phyloP scores from a whole-genome alignment of 331 rosid species.

The Erythrophleum ivorense region DNA sequence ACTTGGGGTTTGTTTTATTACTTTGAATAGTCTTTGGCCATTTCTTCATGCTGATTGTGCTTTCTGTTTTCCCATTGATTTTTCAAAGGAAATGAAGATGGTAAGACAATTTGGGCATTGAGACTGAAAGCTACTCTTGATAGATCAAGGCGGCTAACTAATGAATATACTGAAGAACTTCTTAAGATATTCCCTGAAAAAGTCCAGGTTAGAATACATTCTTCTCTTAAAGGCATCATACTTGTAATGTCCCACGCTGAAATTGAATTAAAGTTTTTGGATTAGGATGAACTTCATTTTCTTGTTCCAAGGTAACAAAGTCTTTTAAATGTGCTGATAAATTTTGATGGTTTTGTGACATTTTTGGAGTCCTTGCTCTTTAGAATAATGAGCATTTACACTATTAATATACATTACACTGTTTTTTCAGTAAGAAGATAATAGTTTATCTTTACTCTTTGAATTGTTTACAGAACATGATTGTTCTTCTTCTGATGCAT shows the following conservation, averaged over 20 bases:
- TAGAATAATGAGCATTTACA: background rate
- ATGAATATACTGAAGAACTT: constrained; percentile 94
- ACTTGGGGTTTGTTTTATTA: constrained; percentile 22
- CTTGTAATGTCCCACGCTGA: constrained; percentile 22
- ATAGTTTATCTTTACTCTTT: constrained; percentile 3
- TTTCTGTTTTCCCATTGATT: constrained; percentile 11
- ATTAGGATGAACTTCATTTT: background rate
- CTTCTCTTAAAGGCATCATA: constrained; percentile 18
- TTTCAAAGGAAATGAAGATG: constrained; percentile 89
- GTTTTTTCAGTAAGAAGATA: background rate
- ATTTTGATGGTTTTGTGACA: background rate
- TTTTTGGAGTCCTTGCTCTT: background rate
- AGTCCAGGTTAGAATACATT: constrained; percentile 72
- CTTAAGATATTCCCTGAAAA: constrained; percentile 91
- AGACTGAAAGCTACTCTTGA: constrained; percentile 96
- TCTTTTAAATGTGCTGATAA: background rate
- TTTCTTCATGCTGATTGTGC: constrained; percentile 33
- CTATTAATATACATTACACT: background rate
- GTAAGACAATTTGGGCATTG: constrained; percentile 83
- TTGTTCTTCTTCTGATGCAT: constrained; percentile 28
- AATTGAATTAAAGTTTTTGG: background rate
- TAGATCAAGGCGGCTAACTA: constrained; percentile 92
- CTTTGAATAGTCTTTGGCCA: constrained; percentile 13
- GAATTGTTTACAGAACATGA: background rate
- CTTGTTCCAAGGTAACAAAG: background rate